Evolutionary conservation across 164 flowering plant genomes (phyloP).

Genomic region (Magnolia changhungtana): DNA sequence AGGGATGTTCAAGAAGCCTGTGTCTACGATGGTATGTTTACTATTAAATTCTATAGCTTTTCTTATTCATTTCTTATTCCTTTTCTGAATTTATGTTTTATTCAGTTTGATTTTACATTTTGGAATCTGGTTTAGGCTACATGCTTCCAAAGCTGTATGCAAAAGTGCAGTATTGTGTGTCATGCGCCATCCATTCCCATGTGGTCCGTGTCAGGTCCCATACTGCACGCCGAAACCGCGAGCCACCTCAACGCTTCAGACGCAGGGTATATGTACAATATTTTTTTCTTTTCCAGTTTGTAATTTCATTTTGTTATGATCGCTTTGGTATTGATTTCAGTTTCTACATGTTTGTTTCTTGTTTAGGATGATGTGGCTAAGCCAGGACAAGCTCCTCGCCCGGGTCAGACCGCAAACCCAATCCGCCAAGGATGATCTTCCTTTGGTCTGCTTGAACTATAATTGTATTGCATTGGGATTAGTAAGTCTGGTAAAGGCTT

Average conservation of each 20-base stretch:
- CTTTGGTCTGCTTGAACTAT: too few species aligned
- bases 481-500: too few species aligned
- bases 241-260: constrained; percentile 80
- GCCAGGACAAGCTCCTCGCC: constrained; percentile 16
- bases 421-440: constrained; percentile 1
- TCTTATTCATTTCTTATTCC: background rate
- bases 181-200: constrained; percentile 38
- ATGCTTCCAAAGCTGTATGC: constrained; percentile 18
- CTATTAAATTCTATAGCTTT: background rate
- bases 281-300: too few species aligned
- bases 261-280: constrained; percentile 48
- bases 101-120: background rate
- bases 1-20: constrained; percentile 88
- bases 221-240: constrained; percentile 68
- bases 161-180: constrained; percentile 20
- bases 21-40: constrained; percentile 58
- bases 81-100: background rate
- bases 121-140: background rate
- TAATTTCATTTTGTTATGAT: too few species aligned
- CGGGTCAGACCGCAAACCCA: constrained; percentile 9
- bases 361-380: constrained; percentile 11
- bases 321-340: too few species aligned
- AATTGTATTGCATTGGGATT: too few species aligned
- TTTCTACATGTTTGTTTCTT: background rate
- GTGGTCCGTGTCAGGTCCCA: constrained; percentile 91